Percentiles rank a stretch among this genome's conserved stretches.
These are phyloP conservation scores for Yamadazyma endophytica DNA, from an alignment of 805 yeast species.

Conservation along the genomic window DNA sequence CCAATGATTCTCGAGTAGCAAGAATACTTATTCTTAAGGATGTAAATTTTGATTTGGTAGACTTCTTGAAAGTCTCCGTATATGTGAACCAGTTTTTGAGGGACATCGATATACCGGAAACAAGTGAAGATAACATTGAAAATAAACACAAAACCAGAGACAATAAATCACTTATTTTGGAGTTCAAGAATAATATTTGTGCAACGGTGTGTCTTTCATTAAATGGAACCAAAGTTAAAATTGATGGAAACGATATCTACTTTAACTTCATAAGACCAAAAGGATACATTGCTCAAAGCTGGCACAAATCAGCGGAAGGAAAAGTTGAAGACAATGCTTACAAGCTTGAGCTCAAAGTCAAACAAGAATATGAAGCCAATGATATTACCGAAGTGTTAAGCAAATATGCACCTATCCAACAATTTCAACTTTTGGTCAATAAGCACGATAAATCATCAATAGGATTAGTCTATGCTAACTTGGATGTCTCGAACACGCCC, in stretches of 20 bases:
- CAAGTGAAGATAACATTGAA: constrained; percentile 26
- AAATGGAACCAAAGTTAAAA: constrained; percentile 17
- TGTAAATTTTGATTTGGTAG: constrained; percentile 27
- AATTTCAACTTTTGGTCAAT: constrained; percentile 43
- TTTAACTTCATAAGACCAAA: constrained; percentile 11
- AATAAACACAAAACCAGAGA: constrained; percentile 32
- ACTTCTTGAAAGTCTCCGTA: constrained; percentile 38
- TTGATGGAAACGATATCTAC: constrained; percentile 19
- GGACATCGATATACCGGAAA: constrained; percentile 37
- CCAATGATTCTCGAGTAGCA: constrained; percentile 33
- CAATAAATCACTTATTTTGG: constrained; percentile 41
- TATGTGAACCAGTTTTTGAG: constrained; percentile 43
- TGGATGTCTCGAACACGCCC: constrained; percentile 10
- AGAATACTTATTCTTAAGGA: constrained; percentile 26
- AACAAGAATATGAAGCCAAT: constrained; percentile 26
- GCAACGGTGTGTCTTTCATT: constrained; percentile 55
- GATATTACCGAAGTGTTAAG: constrained; percentile 38
- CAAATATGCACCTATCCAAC: constrained; percentile 17
- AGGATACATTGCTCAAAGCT: constrained; percentile 12
- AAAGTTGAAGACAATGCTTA: constrained; percentile 12
- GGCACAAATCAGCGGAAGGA: constrained; percentile 3
- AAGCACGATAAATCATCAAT: constrained; percentile 45
- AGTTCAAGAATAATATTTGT: constrained; percentile 45
- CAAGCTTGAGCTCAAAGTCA: constrained; percentile 6
- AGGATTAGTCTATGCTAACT: constrained; percentile 47